A percentile compares a stretch with the other conserved stretches of the same genome.
These are phyloP conservation scores for Takakia lepidozioides DNA, from an alignment of 225 moss, liverwort and hornwort genomes.

Conservation along the genomic window DNA sequence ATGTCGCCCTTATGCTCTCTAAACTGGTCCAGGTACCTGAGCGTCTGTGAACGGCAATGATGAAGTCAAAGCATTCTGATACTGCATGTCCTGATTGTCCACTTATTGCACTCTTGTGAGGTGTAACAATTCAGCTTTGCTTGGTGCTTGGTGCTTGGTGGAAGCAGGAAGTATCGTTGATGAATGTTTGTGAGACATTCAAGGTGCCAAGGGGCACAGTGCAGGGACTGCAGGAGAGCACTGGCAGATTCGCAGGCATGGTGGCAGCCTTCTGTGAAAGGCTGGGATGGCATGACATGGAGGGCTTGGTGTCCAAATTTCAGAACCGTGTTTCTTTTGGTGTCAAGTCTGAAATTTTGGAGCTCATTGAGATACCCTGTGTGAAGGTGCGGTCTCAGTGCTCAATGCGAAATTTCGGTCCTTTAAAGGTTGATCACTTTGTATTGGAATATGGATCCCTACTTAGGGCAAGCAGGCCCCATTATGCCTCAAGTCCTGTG, in stretches of 20 bases:
- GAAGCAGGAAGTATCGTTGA: slow-evolving; percentile 74
- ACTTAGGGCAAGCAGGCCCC: too few relatives aligned
- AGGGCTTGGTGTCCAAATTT: slow-evolving; percentile 88
- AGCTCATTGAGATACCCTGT: slow-evolving; percentile 89
- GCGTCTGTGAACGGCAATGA: background rate
- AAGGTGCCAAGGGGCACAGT: slow-evolving; percentile 95
- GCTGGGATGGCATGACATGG: slow-evolving; percentile 92
- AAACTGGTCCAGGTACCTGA: slow-evolving; percentile 78
- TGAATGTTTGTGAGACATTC: slow-evolving; percentile 79
- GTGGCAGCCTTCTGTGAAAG: slow-evolving; percentile 91
- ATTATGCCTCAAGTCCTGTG: too few relatives aligned
- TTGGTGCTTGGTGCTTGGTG: too few relatives aligned
- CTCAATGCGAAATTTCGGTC: too few relatives aligned
- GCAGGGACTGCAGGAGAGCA: slow-evolving; percentile 89
- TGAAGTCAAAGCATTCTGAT: background rate
- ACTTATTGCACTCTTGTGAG: background rate
- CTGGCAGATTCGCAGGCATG: slow-evolving; percentile 96
- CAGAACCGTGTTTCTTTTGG: slow-evolving; percentile 93
- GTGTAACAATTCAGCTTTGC: background rate
- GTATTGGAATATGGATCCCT: too few relatives aligned
- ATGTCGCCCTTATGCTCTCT: slow-evolving; percentile 87
- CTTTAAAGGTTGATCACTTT: too few relatives aligned
- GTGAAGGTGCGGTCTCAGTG: slow-evolving; percentile 81
- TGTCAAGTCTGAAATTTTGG: slow-evolving; percentile 95
- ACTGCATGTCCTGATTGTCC: background rate